Base-by-base conservation (phyloP, 2,329 filamentous ascomycete genomes). In the Sphaerulina musiva region DNA sequence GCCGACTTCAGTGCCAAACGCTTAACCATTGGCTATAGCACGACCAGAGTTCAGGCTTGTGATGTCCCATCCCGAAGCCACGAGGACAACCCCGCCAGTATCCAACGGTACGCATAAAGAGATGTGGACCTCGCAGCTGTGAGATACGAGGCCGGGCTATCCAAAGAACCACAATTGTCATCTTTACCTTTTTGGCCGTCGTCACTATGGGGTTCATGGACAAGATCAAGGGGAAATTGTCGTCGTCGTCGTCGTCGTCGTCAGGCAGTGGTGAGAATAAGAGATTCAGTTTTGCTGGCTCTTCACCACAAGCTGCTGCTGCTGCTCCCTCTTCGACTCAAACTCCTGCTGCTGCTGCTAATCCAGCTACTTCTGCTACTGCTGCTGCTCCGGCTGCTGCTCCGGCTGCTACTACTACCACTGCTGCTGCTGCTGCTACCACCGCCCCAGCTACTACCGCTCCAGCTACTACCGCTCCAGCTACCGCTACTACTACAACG, bases 221-320 rank as follows among this genome's bases (percentile, higher is more conserved):
- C 31, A 55, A 51, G 44, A 47, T 55, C 43, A 51, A 47, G 29
- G 48, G 41, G 36, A 55, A 48, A 34, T 39, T 51, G 14, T 43
- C 45, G 20, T 46, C 43, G 10, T n/a, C n/a, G n/a, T n/a, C n/a
- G n/a, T n/a, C n/a, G n/a, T n/a, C n/a, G n/a, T n/a, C n/a, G n/a
- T n/a, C n/a, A n/a, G n/a, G n/a, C n/a, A 39, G 31, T n/a, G 26
- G 31, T 14, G 39, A 39, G 14, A 40, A 42, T 26, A 49, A 50
- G 26, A 50, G 39, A 23, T 38, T 40, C 17, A 20, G 20, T 43
- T 4, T 20, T 43, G n/a, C 17, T 23, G 41, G n/a, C 17, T 20
- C 41, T 20, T 53, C 42, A 26, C 41, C 36, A 9, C 17, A n/a
- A n/a, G n/a, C n/a, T n/a, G n/a, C n/a, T n/a, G n/a, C n/a, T n/a